These are phyloP conservation scores for Rhododendron simsii DNA, from an alignment of 148 eudicot genomes.

Conservation along the genomic window DNA sequence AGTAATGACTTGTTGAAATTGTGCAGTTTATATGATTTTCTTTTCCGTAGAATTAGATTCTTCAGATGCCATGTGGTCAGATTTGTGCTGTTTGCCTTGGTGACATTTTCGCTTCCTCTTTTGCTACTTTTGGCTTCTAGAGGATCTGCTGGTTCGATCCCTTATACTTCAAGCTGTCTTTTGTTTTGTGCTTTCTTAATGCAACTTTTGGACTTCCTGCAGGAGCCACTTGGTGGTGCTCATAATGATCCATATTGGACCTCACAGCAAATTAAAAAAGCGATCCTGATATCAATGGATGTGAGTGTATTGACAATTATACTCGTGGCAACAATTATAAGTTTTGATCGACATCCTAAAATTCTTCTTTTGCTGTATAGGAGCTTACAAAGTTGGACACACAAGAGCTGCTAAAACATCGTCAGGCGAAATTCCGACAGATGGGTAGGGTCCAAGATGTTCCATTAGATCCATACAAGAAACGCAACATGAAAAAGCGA, in stretches of 20 bases:
- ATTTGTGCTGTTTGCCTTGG: background rate
- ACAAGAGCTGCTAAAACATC: slow-evolving; percentile 54
- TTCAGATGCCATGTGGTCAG: background rate
- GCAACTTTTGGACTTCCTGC: slow-evolving; percentile 12
- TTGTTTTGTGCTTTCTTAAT: background rate
- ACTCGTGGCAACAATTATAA: slow-evolving; percentile 10
- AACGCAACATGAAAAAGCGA: slow-evolving; percentile 65
- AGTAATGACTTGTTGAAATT: background rate
- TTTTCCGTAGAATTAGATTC: background rate
- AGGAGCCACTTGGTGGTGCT: slow-evolving; percentile 97
- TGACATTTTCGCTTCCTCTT: background rate
- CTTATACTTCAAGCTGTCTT: background rate
- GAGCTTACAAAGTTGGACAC: slow-evolving; percentile 73
- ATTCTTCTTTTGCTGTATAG: slow-evolving; percentile 30
- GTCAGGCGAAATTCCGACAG: slow-evolving; percentile 69
- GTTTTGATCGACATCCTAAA: slow-evolving; percentile 5
- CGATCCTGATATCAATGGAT: slow-evolving; percentile 68
- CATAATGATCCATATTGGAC: slow-evolving; percentile 88
- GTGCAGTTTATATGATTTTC: background rate
- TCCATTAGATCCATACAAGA: slow-evolving; percentile 53
- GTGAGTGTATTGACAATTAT: slow-evolving; percentile 42
- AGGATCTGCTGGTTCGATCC: background rate
- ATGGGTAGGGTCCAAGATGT: slow-evolving; percentile 68
- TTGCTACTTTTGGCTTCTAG: background rate
- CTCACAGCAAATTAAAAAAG: slow-evolving; percentile 69